Percentiles rank a stretch among this genome's conserved stretches.
phyloP scores from a whole-genome alignment of 345 rosid genomes.

The Boechera divaricarpa region DNA sequence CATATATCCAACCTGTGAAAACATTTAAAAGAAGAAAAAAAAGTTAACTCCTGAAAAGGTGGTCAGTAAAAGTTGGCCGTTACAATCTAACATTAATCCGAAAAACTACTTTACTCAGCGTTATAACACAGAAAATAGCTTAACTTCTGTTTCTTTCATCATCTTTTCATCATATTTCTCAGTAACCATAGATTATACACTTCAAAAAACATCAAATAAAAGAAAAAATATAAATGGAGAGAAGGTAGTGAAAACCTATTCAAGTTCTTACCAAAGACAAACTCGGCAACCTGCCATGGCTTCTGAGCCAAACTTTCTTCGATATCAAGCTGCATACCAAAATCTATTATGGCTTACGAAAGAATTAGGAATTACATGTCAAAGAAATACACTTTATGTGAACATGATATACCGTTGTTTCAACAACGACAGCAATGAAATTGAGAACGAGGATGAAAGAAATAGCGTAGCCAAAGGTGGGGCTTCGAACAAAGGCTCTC shows the following conservation, averaged over 20 bases:
- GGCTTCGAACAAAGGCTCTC: constrained; percentile 72
- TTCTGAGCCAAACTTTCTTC: constrained; percentile 84
- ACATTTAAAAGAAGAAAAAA: constrained; percentile 8
- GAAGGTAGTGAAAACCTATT: constrained; percentile 16
- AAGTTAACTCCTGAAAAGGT: constrained; percentile 24
- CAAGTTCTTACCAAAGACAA: constrained; percentile 79
- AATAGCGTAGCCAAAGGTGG: constrained; percentile 72
- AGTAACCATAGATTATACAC: constrained; percentile 5
- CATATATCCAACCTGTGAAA: constrained; percentile 91
- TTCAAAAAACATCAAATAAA: background rate
- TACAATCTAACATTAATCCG: background rate
- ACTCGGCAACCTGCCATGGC: constrained; percentile 86
- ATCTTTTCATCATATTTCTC: background rate
- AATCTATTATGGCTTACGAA: constrained; percentile 8
- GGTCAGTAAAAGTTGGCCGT: constrained; percentile 6
- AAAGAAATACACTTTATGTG: constrained; percentile 18
- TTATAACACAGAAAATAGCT: background rate
- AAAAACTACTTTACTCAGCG: background rate
- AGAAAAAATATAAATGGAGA: background rate
- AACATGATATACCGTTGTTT: constrained; percentile 76
- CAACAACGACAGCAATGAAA: constrained; percentile 80
- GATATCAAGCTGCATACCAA: constrained; percentile 82
- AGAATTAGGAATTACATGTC: background rate
- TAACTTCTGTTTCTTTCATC: constrained; percentile 6
- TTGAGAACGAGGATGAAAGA: constrained; percentile 79